Evolutionary conservation across 2,329 filamentous ascomycete species (phyloP), one percentile per base, ranked within the genome.

Genomic region (Fusarium pininemorale): DNA sequence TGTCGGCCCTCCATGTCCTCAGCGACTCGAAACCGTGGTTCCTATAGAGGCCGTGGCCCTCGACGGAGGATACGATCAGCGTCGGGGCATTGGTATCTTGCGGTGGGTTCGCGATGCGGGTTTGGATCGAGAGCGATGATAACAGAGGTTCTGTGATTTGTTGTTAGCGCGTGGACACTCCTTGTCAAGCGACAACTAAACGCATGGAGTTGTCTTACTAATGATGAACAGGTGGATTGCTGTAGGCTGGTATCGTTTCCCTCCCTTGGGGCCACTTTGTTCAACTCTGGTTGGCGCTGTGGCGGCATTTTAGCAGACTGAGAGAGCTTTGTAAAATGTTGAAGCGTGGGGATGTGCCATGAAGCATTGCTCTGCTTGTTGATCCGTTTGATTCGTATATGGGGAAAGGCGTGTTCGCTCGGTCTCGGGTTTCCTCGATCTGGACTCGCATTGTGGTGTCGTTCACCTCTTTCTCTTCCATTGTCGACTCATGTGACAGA

Each of bases 301-400:
- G 5, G n/a, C 3, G 42, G 15, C 12, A 20, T 8, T 45, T 16
- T 45, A 24, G 42, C 1, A 13, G 1, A 13, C 16, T 0, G 0
- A 26, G 16, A 45, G 16, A 13, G n/a, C 11, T 6, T 45, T 26
- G 24, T 24, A 45, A 20, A 20, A 45, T 4, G 42, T 0, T 45
- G 5, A 45, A 26, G 42, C n/a, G 5, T 6, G 11, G 16, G 42
- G 42, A 18, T 26, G 1, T 24, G n/a, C 16, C 1, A 7, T 45
- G n/a, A 26, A 13, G 42, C 6, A 45, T 13, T 8, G 10, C 5
- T 44, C 15, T 24, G 42, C 15, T 44, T 44, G 16, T 24, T 5
- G 15, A 0, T 24, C n/a, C n/a, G 24, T 18, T 2, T 0, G 5
- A 18, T 18, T 24, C 7, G 15, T 8, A 44, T 0, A 8, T 1